Conservation (phyloP, 2,329 filamentous ascomycete genomes). For the Aspergillus costaricaensis region DNA sequence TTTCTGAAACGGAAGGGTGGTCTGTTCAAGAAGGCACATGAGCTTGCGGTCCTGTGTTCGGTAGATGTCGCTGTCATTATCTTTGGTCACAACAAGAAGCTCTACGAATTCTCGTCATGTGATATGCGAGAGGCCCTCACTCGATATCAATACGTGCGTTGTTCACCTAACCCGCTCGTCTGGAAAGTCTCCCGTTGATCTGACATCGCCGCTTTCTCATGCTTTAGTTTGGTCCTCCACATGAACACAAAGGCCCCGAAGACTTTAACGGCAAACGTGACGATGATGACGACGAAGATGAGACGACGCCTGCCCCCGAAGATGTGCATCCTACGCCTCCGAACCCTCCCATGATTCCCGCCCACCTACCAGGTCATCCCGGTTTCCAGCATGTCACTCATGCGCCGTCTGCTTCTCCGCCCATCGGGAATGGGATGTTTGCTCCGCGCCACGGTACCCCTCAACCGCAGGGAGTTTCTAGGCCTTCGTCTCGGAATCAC, state of each 20-base stretch:
- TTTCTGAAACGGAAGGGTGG: conserved; percentile 99
- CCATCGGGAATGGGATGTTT: conserved; percentile 76
- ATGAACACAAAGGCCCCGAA: conserved; percentile 92
- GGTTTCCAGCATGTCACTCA: conserved; percentile 81
- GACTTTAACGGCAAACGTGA: conserved; percentile 81
- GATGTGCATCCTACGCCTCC: conserved; percentile 57
- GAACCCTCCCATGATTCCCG: conserved; percentile 62
- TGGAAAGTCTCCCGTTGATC: conserved; percentile 8
- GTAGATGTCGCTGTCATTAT: conserved; percentile 99
- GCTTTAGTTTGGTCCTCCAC: conserved; percentile 81
- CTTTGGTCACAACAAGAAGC: conserved; percentile 97
- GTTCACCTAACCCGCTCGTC: neutral
- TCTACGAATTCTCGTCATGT: conserved; percentile 94
- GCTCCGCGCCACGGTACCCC: conserved; percentile 77
- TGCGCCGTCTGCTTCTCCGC: conserved; percentile 84
- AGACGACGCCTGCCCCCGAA: conserved; percentile 70
- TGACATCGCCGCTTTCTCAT: conserved; percentile 17
- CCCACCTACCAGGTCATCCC: conserved; percentile 67
- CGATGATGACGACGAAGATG: conserved; percentile 80
- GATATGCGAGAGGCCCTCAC: conserved; percentile 90
- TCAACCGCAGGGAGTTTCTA: conserved; percentile 72
- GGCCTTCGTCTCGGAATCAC: conserved; percentile 78
- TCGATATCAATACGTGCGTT: conserved; percentile 85
- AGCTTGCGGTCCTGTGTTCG: conserved; percentile 95
- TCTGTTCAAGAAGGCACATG: conserved; percentile 98